A percentile compares a stretch with the other conserved stretches of the same genome.
Evolutionary conservation across 2,329 filamentous ascomycete genomes (phyloP).

Genomic region (Monosporascus sp.): DNA sequence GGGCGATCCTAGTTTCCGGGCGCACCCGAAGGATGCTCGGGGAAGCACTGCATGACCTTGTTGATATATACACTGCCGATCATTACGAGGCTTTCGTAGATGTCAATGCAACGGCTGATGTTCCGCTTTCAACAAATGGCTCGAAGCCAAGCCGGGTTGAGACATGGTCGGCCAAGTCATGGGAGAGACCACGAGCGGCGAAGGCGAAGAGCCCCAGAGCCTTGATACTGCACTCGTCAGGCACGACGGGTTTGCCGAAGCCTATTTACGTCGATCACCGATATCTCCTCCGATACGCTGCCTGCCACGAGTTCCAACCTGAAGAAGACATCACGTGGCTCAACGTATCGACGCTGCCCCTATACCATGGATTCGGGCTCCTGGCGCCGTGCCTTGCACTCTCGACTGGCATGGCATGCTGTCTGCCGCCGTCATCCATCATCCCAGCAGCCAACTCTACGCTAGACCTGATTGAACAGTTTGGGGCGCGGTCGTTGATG

Average conservation of each 20-base stretch:
- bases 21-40: conserved; percentile 4
- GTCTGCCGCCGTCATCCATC: conserved; percentile 21
- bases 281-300: conserved; percentile 23
- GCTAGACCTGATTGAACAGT: conserved; percentile 16
- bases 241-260: conserved; percentile 32
- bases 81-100: not conserved
- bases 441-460: conserved; percentile 20
- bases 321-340: conserved; percentile 14
- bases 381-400: conserved; percentile 25
- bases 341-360: conserved; percentile 28
- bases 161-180: not conserved
- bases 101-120: not conserved
- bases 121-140: not conserved
- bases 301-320: conserved; percentile 20
- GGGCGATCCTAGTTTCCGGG: conserved; percentile 8
- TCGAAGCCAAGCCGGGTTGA: not conserved
- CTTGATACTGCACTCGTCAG: conserved; percentile 29
- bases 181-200: conserved; percentile 1
- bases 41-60: not conserved
- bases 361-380: conserved; percentile 31
- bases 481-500: conserved; percentile 23
- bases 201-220: conserved; percentile 16
- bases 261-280: conserved; percentile 27
- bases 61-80: not conserved
- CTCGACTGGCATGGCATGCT: conserved; percentile 22